Base-by-base conservation (phyloP, 2,329 filamentous ascomycete species). In the Cladophialophora exuberans region DNA sequence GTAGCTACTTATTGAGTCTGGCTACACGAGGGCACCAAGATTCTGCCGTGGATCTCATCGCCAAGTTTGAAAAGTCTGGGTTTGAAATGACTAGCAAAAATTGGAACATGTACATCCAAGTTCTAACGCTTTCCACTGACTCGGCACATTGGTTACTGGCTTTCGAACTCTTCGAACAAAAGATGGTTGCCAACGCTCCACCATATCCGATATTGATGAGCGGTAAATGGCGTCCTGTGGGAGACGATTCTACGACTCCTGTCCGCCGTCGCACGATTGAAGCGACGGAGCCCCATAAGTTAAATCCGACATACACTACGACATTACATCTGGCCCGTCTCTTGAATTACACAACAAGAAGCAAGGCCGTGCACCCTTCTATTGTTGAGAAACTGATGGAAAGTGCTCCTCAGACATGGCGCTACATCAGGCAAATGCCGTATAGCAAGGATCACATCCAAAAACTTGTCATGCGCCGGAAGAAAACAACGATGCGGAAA, bases 91-190 rank as follows among this genome's bases (percentile, higher is more conserved):
- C 90, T 66, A 86, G 83, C 67, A 81, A 80, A 64, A 91, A 89
- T 63, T 96, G 90, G 90, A 94, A 96, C 68, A 78, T 82, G 46
- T 85, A 89, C 61, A 80, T 96, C 52, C 83, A 87, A 64, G 72
- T 79, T 46, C 82, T 97, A 23, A 83, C 84, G 20, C 74, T 78
- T 11, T 77, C 84, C 50, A 79, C 80, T 41, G 77, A 80, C 41
- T 80, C 81, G 64, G 72, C 83, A 43, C 78, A 86, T 54, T 70
- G 72, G 49, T 20, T 71, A 10, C 60, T 68, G 17, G 91, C 91
- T 31, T 96, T 94, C 72, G 68, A 74, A 18, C 73, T 86, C 47
- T 93, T 89, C 67, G 93, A 97, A 73, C 73, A 78, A 22, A 83
- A 84, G 57, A 84, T 97, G 52, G 95, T 96, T 82, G 79, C 82